These are phyloP conservation scores for Lachnellula cervina DNA, from an alignment of 2,329 filamentous ascomycete species.

Conservation along the genomic window DNA sequence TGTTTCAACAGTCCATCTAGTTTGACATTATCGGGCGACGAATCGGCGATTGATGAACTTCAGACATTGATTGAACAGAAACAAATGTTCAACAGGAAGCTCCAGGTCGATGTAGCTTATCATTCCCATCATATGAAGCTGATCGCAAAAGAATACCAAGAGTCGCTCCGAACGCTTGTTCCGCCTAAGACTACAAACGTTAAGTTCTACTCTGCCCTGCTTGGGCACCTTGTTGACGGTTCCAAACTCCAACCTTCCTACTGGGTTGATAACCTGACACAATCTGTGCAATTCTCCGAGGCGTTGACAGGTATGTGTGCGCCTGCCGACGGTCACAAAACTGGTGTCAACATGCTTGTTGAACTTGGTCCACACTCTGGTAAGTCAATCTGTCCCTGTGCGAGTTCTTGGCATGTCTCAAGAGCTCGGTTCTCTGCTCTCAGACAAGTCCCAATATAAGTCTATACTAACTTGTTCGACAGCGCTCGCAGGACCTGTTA, in stretches of 20 bases:
- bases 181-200: constrained; percentile 9
- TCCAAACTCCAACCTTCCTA: constrained; percentile 34
- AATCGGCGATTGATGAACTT: constrained; percentile 13
- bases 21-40: constrained; percentile 26
- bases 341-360: constrained; percentile 21
- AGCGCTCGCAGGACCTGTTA: constrained; percentile 31
- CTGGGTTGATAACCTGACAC: constrained; percentile 43
- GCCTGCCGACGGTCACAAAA: constrained; percentile 14
- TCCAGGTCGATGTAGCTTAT: constrained; percentile 28
- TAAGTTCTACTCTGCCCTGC: constrained; percentile 19
- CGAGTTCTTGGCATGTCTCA: no score
- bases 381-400: no score
- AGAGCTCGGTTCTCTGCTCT: no score
- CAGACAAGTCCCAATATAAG: no score
- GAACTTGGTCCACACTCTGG: constrained; percentile 35
- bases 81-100: constrained; percentile 11
- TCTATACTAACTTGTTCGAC: no score
- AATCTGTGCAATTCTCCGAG: constrained; percentile 39
- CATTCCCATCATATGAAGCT: constrained; percentile 28
- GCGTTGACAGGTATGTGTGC: constrained; percentile 32
- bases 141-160: constrained; percentile 15
- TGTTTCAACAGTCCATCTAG: constrained; percentile 30
- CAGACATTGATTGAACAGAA: constrained; percentile 17
- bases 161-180: constrained; percentile 3
- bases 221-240: constrained; percentile 18